These are phyloP conservation scores for Yarrowia phangngaensis DNA, from an alignment of 805 yeast species.

Conservation along the genomic window DNA sequence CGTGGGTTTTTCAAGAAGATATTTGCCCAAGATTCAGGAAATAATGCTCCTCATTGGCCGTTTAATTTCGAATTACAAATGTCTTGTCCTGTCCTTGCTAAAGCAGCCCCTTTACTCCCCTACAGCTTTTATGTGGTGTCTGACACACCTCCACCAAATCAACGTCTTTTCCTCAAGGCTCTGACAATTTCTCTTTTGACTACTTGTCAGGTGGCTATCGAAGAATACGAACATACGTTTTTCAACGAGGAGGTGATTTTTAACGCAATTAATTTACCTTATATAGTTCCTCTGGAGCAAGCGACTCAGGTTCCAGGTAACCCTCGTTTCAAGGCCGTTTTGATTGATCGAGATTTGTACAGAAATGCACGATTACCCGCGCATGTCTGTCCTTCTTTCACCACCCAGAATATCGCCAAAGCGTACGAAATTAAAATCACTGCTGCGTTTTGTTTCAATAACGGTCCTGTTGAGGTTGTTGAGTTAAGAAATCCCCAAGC, in stretches of 20 bases:
- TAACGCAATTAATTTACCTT: constrained; percentile 23
- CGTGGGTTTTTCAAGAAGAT: constrained; percentile 27
- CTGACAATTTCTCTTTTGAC: constrained; percentile 40
- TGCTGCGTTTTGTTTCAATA: constrained; percentile 36
- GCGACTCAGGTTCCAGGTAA: constrained; percentile 13
- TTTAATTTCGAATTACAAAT: constrained; percentile 29
- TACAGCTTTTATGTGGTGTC: constrained; percentile 32
- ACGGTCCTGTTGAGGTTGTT: constrained; percentile 24
- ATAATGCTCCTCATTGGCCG: constrained; percentile 20
- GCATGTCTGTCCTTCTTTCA: constrained; percentile 51
- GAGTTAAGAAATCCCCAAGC: constrained; percentile 20
- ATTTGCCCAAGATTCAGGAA: constrained; percentile 28
- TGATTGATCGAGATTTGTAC: constrained; percentile 34
- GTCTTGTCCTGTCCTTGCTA: constrained; percentile 20
- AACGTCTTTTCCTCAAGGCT: constrained; percentile 42
- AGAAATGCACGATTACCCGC: constrained; percentile 47
- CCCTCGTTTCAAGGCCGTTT: constrained; percentile 27
- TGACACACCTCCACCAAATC: constrained; percentile 28
- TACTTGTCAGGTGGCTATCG: constrained; percentile 36
- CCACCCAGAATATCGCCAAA: constrained; percentile 53
- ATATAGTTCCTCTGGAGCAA: background rate
- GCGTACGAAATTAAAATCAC: constrained; percentile 42
- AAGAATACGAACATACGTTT: constrained; percentile 33
- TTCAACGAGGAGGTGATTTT: constrained; percentile 32
- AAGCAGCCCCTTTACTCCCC: constrained; percentile 29